Evolutionary conservation across 2,329 filamentous ascomycete species (phyloP).

Genomic region (Monosporascus sp.): DNA sequence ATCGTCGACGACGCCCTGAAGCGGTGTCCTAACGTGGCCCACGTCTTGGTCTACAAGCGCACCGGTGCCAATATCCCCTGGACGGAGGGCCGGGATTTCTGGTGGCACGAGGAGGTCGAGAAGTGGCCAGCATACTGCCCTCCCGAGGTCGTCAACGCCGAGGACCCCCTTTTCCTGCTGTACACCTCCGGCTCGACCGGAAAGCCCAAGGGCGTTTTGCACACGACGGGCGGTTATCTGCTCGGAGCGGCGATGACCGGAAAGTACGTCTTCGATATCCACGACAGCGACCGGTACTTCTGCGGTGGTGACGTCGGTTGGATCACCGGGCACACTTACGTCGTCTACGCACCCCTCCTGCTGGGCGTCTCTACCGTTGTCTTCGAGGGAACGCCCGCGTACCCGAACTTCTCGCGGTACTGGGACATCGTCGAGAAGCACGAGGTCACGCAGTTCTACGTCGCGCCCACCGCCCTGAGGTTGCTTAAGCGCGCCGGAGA

Average conservation of each 20-base stretch:
- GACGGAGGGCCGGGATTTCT: conserved; percentile 82
- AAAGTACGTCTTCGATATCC: conserved; percentile 99
- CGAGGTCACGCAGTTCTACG: conserved; percentile 95
- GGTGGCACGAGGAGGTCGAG: conserved; percentile 98
- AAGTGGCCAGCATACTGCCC: conserved; percentile 93
- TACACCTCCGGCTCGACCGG: conserved; percentile 98
- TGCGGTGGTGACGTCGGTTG: conserved; percentile 97
- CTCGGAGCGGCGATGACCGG: conserved; percentile 87
- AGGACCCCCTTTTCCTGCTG: conserved; percentile 94
- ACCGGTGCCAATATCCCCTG: conserved; percentile 90
- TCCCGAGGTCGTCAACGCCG: conserved; percentile 82
- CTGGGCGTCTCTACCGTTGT: conserved; percentile 93
- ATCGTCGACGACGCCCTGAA: conserved; percentile 97
- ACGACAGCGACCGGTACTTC: conserved; percentile 90
- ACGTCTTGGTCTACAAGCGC: conserved; percentile 89
- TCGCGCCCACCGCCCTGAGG: conserved; percentile 88
- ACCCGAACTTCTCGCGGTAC: conserved; percentile 96
- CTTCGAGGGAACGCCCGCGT: conserved; percentile 95
- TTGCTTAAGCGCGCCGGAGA: conserved; percentile 93
- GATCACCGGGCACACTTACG: conserved; percentile 98
- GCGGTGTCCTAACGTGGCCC: conserved; percentile 83
- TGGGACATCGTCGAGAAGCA: conserved; percentile 98
- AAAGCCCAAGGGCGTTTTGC: conserved; percentile 98
- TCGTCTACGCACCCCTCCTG: conserved; percentile 91
- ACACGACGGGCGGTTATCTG: conserved; percentile 94